Evolutionary conservation across 345 rosid genomes (phyloP), one percentile per base, ranked within the genome.

Genomic region (Orychophragmus violaceus): DNA sequence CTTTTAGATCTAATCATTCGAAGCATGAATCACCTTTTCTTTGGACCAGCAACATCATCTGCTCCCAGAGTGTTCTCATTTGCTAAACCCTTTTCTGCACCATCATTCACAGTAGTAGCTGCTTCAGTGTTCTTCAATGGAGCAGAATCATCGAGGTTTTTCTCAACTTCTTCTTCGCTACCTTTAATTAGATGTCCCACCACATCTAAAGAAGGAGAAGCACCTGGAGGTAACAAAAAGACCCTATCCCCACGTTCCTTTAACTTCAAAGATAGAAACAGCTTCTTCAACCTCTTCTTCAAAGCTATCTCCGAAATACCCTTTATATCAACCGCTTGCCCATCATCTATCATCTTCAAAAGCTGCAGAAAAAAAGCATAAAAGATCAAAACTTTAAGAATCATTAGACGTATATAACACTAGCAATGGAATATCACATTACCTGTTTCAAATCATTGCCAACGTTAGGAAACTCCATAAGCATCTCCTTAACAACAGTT

Each of bases 281-380:
- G 76, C 85, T 76, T 85, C 79, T 81, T 86, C 78, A 93, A 70
- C 75, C 81, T 81, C 70, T 78, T 82, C 62, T 68, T 74, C 76
- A 90, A 72, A 48, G 84, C 46, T 49, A 60, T 88, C 64, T 93
- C 94, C 1, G 87, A 80, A 46, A 93, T 86, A 30, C 89, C 98
- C 75, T 81, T 82, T 45, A 90, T 81, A 78, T 90, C 94, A 74
- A 93, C 98, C 46, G 92, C 97, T 85, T 93, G 97, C 49, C 98
- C 98, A 52, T 68, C 83, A 68, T 93, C 96, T 45, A 93, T 84
- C 97, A 90, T 90, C 75, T 78, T 81, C 68, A 88, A 80, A 65
- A 93, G 95, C 98, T 90, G 64, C 25, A 39, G 9, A 5, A n/a
- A 39, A 63, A 52, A 27, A 39, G 28, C 32, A 72, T 48, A 9